Base-by-base conservation (phyloP, 768 basidiomycete species). In the Tubosaeta sp. region DNA sequence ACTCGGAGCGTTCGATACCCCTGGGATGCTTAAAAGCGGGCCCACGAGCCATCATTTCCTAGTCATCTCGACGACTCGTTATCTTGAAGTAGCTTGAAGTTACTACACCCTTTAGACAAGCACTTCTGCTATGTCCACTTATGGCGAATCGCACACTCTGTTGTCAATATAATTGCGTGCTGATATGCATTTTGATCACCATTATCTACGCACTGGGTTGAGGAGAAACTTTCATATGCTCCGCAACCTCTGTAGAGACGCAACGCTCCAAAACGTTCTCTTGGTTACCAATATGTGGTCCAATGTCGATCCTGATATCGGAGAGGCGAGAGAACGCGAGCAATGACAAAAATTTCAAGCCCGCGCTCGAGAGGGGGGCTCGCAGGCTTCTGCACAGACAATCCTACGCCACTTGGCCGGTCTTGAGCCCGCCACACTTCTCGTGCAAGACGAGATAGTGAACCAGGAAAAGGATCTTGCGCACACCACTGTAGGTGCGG, bases 221-320 rank as follows among this genome's bases (percentile, higher is more conserved):
- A 69, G 66, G n/a, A 69, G 72, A 49, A 80, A 77, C 53, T 77
- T 78, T 53, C 67, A 69, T 32, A 72, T 80, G 59, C 78, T 82
- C 62, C 65, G 73, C 34, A 69, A 76, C 51, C 69, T 82, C 16
- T 82, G 80, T 44, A 80, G 81, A 8, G 74, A 76, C 19, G 60
- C 48, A 13, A 67, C 73, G 13, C 72, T 82, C 30, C 60, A 65
- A 35, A 78, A 74, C 47, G 76, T 82, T 24, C 66, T 78, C 9
- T 69, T 82, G 41, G 73, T 74, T 34, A 81, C 80, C 16, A 81
- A 71, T 4, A 80, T 76, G 76, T 81, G 80, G 79, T 73, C 69
- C 11, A 62, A 70, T 31, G 70, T 78, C 34, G 62, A 64, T 12
- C 50, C 46, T 10, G 59, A 64, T 6, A 53, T 71, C 3, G 77